A percentile compares a stretch with the other conserved stretches of the same genome.
These are phyloP conservation scores for Sequoiadendron giganteum DNA, from an alignment of 75 land plant species.

Conservation along the genomic window DNA sequence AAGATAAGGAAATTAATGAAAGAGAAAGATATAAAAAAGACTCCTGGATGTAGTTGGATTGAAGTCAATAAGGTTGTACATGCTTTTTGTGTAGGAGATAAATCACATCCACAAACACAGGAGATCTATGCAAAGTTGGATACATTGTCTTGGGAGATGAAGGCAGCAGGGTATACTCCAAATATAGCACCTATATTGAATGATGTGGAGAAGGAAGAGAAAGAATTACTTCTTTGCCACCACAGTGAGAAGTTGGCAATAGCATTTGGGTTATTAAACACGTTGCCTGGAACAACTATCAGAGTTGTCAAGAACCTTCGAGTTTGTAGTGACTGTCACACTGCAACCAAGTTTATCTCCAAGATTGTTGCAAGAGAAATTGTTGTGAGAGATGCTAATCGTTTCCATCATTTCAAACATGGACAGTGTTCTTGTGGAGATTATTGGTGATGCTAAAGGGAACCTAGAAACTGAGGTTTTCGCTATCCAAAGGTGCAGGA, in stretches of 20 bases:
- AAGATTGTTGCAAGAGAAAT: no score
- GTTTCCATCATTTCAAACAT: background rate
- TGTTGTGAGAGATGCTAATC: background rate
- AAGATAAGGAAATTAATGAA: background rate
- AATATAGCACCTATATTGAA: no score
- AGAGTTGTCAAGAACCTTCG: no score
- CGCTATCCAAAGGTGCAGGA: background rate
- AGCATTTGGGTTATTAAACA: background rate
- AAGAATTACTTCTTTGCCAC: background rate
- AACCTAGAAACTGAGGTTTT: background rate
- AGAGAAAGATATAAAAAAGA: background rate
- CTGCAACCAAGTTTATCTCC: no score
- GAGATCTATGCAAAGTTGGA: no score
- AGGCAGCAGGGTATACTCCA: no score
- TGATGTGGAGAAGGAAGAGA: background rate
- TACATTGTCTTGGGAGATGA: no score
- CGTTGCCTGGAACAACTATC: background rate
- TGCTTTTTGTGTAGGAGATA: no score
- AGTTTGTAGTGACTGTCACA: no score
- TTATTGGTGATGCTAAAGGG: background rate
- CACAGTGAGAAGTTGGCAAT: slow-evolving; percentile 1
- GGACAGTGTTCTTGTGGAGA: background rate
- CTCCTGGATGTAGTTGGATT: background rate
- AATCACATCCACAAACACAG: no score
- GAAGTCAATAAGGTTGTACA: no score